These are phyloP conservation scores for Termitomyces sp. DNA, from an alignment of 768 basidiomycete genomes.

Conservation along the genomic window DNA sequence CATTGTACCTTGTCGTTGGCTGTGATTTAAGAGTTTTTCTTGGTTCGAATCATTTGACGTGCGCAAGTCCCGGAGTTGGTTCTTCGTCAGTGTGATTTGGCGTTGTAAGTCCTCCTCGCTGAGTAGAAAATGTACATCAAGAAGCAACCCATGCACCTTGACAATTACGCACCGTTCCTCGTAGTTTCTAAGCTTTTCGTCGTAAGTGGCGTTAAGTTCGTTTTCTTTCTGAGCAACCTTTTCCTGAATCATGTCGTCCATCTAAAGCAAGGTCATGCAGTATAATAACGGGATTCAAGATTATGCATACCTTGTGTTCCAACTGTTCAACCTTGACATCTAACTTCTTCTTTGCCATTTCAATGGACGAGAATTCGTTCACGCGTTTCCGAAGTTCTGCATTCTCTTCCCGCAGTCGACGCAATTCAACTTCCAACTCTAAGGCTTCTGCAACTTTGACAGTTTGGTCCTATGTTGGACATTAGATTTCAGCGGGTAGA, in stretches of 20 bases:
- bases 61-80: slow-evolving; percentile 87
- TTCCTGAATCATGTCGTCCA: slow-evolving; percentile 92
- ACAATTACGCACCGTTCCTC: slow-evolving; percentile 74
- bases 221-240: slow-evolving; percentile 92
- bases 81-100: slow-evolving; percentile 86
- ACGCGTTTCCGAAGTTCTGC: slow-evolving; percentile 70
- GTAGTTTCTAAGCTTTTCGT: slow-evolving; percentile 93
- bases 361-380: slow-evolving; percentile 60
- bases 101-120: slow-evolving; percentile 93
- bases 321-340: slow-evolving; percentile 73
- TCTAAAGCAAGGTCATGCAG: slow-evolving; percentile 45
- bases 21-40: slow-evolving; percentile 88
- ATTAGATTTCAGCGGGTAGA: not conserved
- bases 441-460: slow-evolving; percentile 84
- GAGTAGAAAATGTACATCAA: slow-evolving; percentile 1
- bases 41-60: slow-evolving; percentile 91
- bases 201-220: slow-evolving; percentile 94
- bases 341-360: slow-evolving; percentile 73
- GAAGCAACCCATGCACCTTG: not conserved
- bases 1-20: slow-evolving; percentile 79
- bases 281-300: not conserved
- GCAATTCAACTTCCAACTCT: slow-evolving; percentile 73
- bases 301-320: slow-evolving; percentile 69
- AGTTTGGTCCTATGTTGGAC: slow-evolving; percentile 74
- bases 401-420: slow-evolving; percentile 79